Conservation (phyloP, 148 eudicot species). For the Cornus florida region DNA sequence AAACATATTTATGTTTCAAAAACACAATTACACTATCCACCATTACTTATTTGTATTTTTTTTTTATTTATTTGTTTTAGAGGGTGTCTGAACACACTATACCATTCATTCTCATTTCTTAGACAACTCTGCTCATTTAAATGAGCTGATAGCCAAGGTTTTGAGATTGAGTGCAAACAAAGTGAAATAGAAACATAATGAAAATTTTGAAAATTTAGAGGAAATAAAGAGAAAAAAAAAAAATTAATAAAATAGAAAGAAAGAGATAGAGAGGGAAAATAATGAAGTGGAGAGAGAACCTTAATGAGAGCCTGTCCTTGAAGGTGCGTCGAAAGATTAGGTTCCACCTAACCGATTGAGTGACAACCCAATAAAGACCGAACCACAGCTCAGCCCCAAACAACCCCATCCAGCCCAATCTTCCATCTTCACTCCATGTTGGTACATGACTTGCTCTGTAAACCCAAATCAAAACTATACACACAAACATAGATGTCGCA, state of each 20-base stretch:
- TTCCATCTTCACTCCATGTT: slow-evolving; percentile 15
- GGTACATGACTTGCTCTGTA: slow-evolving; percentile 49
- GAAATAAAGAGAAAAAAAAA: background rate
- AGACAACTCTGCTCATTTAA: too few species aligned
- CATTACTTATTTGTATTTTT: too few species aligned
- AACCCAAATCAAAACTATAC: slow-evolving; percentile 43
- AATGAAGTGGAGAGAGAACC: slow-evolving; percentile 21
- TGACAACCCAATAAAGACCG: slow-evolving; percentile 65
- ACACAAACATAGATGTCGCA: slow-evolving; percentile 39
- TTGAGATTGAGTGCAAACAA: background rate
- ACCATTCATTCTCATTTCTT: too few species aligned
- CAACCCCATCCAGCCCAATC: slow-evolving; percentile 51
- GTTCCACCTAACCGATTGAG: slow-evolving; percentile 65
- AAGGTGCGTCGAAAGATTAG: slow-evolving; percentile 44
- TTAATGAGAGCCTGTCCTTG: slow-evolving; percentile 54
- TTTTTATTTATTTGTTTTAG: too few species aligned
- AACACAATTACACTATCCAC: too few species aligned
- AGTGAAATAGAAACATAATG: too few species aligned
- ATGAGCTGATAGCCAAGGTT: too few species aligned
- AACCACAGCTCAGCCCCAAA: slow-evolving; percentile 70
- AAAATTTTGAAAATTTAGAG: too few species aligned
- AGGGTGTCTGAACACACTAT: too few species aligned
- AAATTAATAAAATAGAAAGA: background rate
- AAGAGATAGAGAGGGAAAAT: background rate
- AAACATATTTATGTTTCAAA: too few species aligned